Evolutionary conservation across 1,139 yeast species (phyloP), one percentile per base, ranked within the genome.

Genomic region (Maudiozyma humilis): DNA sequence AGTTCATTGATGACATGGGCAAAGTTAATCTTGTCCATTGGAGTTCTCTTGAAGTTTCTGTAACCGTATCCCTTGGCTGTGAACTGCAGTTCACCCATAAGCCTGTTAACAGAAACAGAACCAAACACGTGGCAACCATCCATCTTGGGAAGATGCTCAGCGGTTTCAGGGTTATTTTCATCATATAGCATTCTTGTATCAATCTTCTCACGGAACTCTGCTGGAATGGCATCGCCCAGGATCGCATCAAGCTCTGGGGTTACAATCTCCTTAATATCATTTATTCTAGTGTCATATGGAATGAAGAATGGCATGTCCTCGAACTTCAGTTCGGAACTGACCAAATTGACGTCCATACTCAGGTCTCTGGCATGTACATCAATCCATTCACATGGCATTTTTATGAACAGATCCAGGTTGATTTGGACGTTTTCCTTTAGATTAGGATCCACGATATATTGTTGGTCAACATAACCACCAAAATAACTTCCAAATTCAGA

Each of bases 91-190:
- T 83, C 88, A 10, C 98, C 98, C 44, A 71, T 69, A 3, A 91
- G 95, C 54, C 84, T 82, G 56, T 85, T 88, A 3, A 91, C 91
- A 0, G 94, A 93, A 41, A 91, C 73, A 0, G 82, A 72, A 1
- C 98, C 99, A 58, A 77, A 87, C 2, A 91, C 77, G 51, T 91
- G 87, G 63, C 99, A 91, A 2, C 94, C 93, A 40, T 62, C 51
- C 32, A 60, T 56, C 3, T 49, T 44, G 3, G 49, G 53, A 19
- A 52, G 23, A 36, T 43, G 45, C 35, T 43, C 41, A 25, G 37
- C 45, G 4, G 43, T 43, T 14, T 42, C 47, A 27, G 50, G 53
- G 17, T 54, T 54, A 45, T 60, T 61, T 32, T 55, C 59, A 34
- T 60, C 57, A 17, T 48, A 51, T 30, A 45, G 43, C 39, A 38